phyloP scores from a whole-genome alignment of 2,329 filamentous ascomycete species.

The Penicillium sp. region DNA sequence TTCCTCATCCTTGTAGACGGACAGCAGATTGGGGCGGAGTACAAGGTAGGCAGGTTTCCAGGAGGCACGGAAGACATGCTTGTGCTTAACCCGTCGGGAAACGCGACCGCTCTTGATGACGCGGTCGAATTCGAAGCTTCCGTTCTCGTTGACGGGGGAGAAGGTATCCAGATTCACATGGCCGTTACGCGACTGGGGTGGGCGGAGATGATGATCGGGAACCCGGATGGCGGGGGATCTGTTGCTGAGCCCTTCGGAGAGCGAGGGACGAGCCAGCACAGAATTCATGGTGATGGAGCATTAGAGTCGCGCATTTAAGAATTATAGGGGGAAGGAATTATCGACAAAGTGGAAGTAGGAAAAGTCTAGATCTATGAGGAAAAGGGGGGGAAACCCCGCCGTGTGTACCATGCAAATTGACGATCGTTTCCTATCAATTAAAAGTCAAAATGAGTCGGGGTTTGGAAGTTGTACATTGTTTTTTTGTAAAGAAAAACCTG shows the following conservation, averaged over 20 bases:
- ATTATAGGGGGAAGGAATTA: neutral
- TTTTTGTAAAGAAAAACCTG: neutral
- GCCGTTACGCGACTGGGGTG: constrained; percentile 36
- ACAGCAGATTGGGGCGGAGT: constrained; percentile 83
- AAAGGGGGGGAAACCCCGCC: constrained; percentile 14
- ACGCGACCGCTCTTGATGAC: constrained; percentile 87
- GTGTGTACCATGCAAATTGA: constrained; percentile 6
- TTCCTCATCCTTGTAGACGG: constrained; percentile 87
- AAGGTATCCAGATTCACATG: constrained; percentile 63
- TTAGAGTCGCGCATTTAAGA: neutral
- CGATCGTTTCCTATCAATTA: constrained; percentile 14
- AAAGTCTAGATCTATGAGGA: constrained; percentile 6
- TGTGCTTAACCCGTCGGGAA: constrained; percentile 86
- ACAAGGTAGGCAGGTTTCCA: constrained; percentile 93
- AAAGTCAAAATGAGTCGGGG: neutral
- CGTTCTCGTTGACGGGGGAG: constrained; percentile 89
- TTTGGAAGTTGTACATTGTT: neutral
- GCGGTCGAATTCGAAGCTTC: constrained; percentile 92
- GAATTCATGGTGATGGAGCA: constrained; percentile 24
- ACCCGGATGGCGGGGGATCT: constrained; percentile 28
- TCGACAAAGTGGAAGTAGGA: neutral
- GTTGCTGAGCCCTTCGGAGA: constrained; percentile 24
- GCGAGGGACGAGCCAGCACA: constrained; percentile 21
- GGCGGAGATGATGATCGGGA: constrained; percentile 26
- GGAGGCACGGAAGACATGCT: constrained; percentile 74